A percentile compares a stretch with the other conserved stretches of the same genome.
Evolutionary conservation across 352 stramenopile genomes (phyloP).

Genomic region (Phytopythium montanum): DNA sequence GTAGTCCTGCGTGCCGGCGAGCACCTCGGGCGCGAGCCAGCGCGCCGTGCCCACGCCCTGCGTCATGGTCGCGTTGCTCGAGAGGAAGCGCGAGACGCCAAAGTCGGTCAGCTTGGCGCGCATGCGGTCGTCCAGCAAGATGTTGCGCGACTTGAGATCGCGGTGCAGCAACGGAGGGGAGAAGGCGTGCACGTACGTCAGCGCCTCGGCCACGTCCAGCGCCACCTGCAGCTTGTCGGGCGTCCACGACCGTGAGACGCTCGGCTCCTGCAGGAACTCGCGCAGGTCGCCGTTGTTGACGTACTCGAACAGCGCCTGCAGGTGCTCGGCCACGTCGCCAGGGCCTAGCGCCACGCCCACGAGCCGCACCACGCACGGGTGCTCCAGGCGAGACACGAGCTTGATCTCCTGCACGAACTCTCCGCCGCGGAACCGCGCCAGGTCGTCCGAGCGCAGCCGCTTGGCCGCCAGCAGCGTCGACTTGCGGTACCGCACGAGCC

Average conservation of each 20-base stretch:
- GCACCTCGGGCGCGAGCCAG: slow-evolving; percentile 54
- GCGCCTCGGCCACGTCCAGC: slow-evolving; percentile 50
- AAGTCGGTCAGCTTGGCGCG: slow-evolving; percentile 47
- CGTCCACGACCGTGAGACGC: too few relatives aligned
- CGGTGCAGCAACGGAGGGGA: slow-evolving; percentile 49
- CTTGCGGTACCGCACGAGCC: slow-evolving; percentile 22
- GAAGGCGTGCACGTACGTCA: slow-evolving; percentile 73
- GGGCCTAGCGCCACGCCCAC: slow-evolving; percentile 34
- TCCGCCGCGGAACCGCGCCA: slow-evolving; percentile 1
- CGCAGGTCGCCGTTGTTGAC: slow-evolving; percentile 20
- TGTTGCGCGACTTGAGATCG: slow-evolving; percentile 54
- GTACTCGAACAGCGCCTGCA: slow-evolving; percentile 60
- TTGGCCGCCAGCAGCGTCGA: slow-evolving; percentile 27
- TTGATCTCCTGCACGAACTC: slow-evolving; percentile 48
- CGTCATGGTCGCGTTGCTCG: slow-evolving; percentile 46
- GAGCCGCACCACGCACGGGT: slow-evolving; percentile 41
- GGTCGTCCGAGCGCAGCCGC: slow-evolving; percentile 18
- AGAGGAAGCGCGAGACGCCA: slow-evolving; percentile 32
- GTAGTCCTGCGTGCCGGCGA: slow-evolving; percentile 43
- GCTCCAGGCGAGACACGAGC: slow-evolving; percentile 35
- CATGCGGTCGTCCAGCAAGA: slow-evolving; percentile 33
- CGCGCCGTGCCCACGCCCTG: slow-evolving; percentile 39
- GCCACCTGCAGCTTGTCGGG: slow-evolving; percentile 43
- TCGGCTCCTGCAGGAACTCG: too few relatives aligned
- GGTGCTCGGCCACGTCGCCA: slow-evolving; percentile 27